Evolutionary conservation across 371 early-diverging fungal species (phyloP).

Genomic region (Rhizopus microsporus): DNA sequence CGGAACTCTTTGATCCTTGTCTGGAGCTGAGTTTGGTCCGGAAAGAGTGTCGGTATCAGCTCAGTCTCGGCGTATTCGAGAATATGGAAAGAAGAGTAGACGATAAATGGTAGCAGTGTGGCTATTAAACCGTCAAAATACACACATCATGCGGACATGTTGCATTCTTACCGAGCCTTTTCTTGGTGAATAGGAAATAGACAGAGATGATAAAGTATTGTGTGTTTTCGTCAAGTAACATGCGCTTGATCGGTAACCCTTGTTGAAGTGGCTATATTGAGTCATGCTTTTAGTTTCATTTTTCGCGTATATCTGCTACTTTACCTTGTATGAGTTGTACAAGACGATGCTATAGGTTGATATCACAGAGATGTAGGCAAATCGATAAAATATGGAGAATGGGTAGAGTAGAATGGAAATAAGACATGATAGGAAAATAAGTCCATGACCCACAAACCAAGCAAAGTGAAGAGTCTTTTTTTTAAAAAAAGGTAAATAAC

Average conservation of each 20-base stretch:
- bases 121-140: conserved; percentile 41
- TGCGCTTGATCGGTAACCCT: conserved; percentile 11
- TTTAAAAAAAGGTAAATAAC: neutral
- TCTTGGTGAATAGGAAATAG: conserved; percentile 67
- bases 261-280: conserved; percentile 11
- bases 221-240: conserved; percentile 71
- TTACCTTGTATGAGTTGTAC: conserved; percentile 30
- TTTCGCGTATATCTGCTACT: neutral
- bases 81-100: conserved; percentile 81
- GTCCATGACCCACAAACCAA: conserved; percentile 32
- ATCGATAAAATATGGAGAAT: conserved; percentile 19
- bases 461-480: conserved; percentile 25
- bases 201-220: conserved; percentile 77
- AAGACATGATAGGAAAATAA: conserved; percentile 12
- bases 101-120: conserved; percentile 71
- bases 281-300: neutral
- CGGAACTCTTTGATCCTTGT: conserved; percentile 47
- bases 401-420: conserved; percentile 17
- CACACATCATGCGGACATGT: neutral
- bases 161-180: conserved; percentile 57
- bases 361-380: conserved; percentile 12
- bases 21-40: conserved; percentile 41
- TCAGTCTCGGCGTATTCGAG: conserved; percentile 64
- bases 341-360: conserved; percentile 27
- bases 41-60: conserved; percentile 48